Conservation (phyloP, 768 basidiomycete species). For the Lyophyllum atratum region DNA sequence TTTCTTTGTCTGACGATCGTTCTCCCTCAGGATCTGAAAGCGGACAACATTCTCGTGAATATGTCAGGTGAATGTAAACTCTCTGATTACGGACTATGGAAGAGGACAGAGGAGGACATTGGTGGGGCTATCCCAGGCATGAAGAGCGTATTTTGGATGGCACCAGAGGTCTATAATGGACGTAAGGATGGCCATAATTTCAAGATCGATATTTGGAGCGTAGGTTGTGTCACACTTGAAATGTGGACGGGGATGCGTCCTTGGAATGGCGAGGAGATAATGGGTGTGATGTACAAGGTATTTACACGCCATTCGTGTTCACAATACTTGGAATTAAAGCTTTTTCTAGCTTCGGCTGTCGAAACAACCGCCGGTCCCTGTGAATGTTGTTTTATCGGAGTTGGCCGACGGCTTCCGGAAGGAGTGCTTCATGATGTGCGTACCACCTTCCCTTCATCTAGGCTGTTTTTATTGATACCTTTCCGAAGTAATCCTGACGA, state of each 20-base stretch:
- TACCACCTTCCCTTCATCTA: conserved; percentile 5
- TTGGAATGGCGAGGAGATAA: conserved; percentile 87
- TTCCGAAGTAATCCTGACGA: conserved; percentile 73
- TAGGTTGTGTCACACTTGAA: conserved; percentile 97
- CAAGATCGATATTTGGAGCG: conserved; percentile 98
- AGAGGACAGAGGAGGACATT: conserved; percentile 85
- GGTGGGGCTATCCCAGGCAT: conserved; percentile 86
- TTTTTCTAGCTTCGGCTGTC: conserved; percentile 73
- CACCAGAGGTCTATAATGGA: conserved; percentile 89
- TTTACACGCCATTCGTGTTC: conserved; percentile 5
- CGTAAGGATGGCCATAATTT: conserved; percentile 91
- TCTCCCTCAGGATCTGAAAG: conserved; percentile 81
- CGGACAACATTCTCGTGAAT: conserved; percentile 97
- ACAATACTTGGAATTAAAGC: not conserved
- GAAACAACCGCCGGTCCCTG: conserved; percentile 86
- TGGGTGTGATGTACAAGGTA: conserved; percentile 96
- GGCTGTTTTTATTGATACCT: conserved; percentile 1
- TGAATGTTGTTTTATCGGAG: conserved; percentile 74
- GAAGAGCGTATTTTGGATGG: conserved; percentile 99
- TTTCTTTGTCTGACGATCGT: not conserved
- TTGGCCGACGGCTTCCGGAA: conserved; percentile 84
- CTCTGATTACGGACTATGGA: conserved; percentile 98
- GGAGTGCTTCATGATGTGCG: conserved; percentile 89
- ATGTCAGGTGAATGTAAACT: conserved; percentile 93
- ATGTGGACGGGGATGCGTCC: conserved; percentile 99